These are phyloP conservation scores for Nicotiana undulata DNA, from an alignment of 257 asterid genomes.

Conservation along the genomic window DNA sequence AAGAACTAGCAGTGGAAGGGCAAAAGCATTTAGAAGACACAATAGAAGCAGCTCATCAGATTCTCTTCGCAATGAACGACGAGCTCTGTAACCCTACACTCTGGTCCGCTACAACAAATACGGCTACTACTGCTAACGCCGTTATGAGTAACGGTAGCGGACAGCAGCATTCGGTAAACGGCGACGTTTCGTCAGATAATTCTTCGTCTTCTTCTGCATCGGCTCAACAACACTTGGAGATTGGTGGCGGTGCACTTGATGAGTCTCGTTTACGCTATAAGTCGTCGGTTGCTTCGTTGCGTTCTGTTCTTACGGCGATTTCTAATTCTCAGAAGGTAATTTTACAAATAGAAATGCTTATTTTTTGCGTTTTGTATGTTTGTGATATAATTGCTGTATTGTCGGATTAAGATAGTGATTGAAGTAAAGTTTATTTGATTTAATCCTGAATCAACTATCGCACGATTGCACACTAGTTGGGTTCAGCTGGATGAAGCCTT, in stretches of 20 bases:
- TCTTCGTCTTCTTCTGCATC: slow-evolving; percentile 54
- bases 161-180: slow-evolving; percentile 35
- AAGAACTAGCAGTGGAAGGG: slow-evolving; percentile 61
- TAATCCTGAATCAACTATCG: not conserved
- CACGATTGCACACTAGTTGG: not conserved
- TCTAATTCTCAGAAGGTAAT: slow-evolving; percentile 59
- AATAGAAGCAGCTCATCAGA: slow-evolving; percentile 60
- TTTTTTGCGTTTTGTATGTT: not conserved
- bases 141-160: slow-evolving; percentile 27
- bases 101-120: slow-evolving; percentile 40
- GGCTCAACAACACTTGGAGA: slow-evolving; percentile 46
- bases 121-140: slow-evolving; percentile 12
- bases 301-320: slow-evolving; percentile 58
- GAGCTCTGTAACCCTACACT: slow-evolving; percentile 83
- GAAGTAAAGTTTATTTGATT: not conserved
- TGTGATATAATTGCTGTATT: not conserved
- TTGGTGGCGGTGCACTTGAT: slow-evolving; percentile 87
- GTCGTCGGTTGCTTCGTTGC: slow-evolving; percentile 59
- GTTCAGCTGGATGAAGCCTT: not conserved
- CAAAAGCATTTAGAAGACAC: slow-evolving; percentile 67
- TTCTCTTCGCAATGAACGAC: slow-evolving; percentile 79
- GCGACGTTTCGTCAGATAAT: slow-evolving; percentile 43
- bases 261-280: slow-evolving; percentile 75
- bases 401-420: not conserved
- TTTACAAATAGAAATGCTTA: not conserved